Percentiles rank a stretch among this genome's conserved stretches.
phyloP scores from a whole-genome alignment of 306 rosid species.

The Castanea crenata region DNA sequence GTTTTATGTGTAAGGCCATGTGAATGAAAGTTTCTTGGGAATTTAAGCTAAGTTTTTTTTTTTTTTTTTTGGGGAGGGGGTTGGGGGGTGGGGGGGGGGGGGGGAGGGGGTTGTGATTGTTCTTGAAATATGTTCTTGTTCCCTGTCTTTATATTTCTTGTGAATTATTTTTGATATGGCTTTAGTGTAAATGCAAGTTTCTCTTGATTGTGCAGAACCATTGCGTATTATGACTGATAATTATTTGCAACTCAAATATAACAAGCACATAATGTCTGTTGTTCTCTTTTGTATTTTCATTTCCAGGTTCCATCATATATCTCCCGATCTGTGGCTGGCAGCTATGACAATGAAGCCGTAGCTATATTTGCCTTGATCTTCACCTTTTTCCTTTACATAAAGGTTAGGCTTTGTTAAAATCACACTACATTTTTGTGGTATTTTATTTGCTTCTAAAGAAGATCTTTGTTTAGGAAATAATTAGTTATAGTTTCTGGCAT shows the following conservation, averaged over 20 bases:
- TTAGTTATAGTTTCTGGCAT: neutral
- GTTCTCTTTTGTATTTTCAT: conserved; percentile 6
- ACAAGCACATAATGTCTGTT: conserved; percentile 5
- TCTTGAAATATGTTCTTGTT: neutral
- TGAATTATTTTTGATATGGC: neutral
- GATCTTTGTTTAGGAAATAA: neutral
- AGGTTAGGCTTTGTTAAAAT: conserved; percentile 48
- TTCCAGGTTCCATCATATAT: conserved; percentile 95
- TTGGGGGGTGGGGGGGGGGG: neutral
- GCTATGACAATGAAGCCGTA: conserved; percentile 99
- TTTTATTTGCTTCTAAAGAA: conserved; percentile 11
- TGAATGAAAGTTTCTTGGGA: neutral
- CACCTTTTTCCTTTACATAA: conserved; percentile 95
- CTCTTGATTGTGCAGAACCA: neutral
- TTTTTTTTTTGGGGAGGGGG: too few relatives aligned
- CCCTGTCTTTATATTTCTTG: neutral
- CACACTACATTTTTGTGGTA: neutral
- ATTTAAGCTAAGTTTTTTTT: too few relatives aligned
- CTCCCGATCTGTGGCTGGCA: conserved; percentile 99
- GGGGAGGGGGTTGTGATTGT: neutral
- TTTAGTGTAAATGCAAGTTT: neutral
- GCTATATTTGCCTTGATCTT: conserved; percentile 97
- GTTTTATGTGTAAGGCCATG: neutral
- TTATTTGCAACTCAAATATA: neutral
- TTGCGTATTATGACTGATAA: neutral